phyloP scores from a whole-genome alignment of 1,139 yeast species.

The Williopsis jadinii region DNA sequence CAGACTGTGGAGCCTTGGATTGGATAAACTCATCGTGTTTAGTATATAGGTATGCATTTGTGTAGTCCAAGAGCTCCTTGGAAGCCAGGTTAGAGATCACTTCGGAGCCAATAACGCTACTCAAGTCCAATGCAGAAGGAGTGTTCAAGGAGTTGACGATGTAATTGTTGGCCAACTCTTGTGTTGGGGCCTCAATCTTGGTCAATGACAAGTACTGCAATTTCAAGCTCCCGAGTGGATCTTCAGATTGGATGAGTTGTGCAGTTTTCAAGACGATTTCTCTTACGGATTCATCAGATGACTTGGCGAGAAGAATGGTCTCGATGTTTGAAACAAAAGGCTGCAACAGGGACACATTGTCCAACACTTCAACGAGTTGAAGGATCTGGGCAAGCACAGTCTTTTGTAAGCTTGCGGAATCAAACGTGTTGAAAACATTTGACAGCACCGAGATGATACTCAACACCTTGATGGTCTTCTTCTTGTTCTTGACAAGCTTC shows the following conservation, averaged over 20 bases:
- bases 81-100: slow-evolving; percentile 6
- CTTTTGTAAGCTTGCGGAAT: slow-evolving; percentile 4
- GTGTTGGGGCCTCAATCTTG: slow-evolving; percentile 8
- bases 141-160: slow-evolving; percentile 15
- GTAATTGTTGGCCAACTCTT: slow-evolving; percentile 7
- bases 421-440: slow-evolving; percentile 13
- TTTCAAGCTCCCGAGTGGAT: slow-evolving; percentile 7
- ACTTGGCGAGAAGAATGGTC: not conserved
- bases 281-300: slow-evolving; percentile 8
- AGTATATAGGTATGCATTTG: slow-evolving; percentile 13
- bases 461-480: slow-evolving; percentile 11
- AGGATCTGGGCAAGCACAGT: slow-evolving; percentile 9
- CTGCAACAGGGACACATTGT: slow-evolving; percentile 11
- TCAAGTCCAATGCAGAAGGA: slow-evolving; percentile 11
- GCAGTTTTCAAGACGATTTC: slow-evolving; percentile 7
- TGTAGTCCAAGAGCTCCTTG: slow-evolving; percentile 8
- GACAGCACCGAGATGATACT: slow-evolving; percentile 13
- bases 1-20: not conserved
- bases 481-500: slow-evolving; percentile 15
- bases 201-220: slow-evolving; percentile 11
- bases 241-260: slow-evolving; percentile 6
- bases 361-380: slow-evolving; percentile 12
- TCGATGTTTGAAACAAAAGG: slow-evolving; percentile 10
- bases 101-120: slow-evolving; percentile 6
- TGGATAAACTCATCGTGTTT: slow-evolving; percentile 12